A percentile compares a stretch with the other conserved stretches of the same genome.
These are phyloP conservation scores for Amanita thiersii DNA, from an alignment of 768 basidiomycete species.

Conservation along the genomic window DNA sequence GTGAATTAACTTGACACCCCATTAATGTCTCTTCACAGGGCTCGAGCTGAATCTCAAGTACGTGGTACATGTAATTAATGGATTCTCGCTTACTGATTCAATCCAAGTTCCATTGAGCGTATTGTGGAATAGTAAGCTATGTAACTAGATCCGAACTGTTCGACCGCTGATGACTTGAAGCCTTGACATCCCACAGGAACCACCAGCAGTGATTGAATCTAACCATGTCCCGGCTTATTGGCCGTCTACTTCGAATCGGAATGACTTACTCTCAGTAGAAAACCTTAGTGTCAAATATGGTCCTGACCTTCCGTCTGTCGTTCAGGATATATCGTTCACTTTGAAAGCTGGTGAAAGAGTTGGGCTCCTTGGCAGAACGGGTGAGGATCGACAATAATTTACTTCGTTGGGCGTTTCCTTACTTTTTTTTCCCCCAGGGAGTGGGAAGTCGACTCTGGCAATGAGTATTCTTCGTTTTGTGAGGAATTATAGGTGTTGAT, in stretches of 20 bases:
- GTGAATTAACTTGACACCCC: too few species aligned
- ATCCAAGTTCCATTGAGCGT: constrained; percentile 74
- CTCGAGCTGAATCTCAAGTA: constrained; percentile 74
- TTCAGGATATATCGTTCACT: constrained; percentile 68
- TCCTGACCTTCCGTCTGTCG: constrained; percentile 74
- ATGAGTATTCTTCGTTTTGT: constrained; percentile 29
- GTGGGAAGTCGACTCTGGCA: not conserved
- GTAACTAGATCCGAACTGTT: not conserved
- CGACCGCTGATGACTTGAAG: constrained; percentile 14
- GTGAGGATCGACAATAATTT: constrained; percentile 13
- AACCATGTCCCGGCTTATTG: constrained; percentile 85
- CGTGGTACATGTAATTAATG: constrained; percentile 18
- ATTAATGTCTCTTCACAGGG: too few species aligned
- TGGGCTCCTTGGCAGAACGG: constrained; percentile 76
- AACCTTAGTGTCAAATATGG: constrained; percentile 78
- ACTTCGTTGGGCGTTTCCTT: not conserved
- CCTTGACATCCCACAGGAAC: constrained; percentile 80
- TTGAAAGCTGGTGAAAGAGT: constrained; percentile 67
- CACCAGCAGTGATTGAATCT: constrained; percentile 65
- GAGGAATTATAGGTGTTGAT: too few species aligned
- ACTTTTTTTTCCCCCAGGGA: constrained; percentile 57
- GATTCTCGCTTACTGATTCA: constrained; percentile 8
- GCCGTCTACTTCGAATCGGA: constrained; percentile 66
- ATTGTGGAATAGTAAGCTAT: constrained; percentile 68
- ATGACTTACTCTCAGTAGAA: constrained; percentile 58